A percentile compares a stretch with the other conserved stretches of the same genome.
These are phyloP conservation scores for Pichia sp. DNA, from an alignment of 1,139 yeast genomes.

Conservation along the genomic window DNA sequence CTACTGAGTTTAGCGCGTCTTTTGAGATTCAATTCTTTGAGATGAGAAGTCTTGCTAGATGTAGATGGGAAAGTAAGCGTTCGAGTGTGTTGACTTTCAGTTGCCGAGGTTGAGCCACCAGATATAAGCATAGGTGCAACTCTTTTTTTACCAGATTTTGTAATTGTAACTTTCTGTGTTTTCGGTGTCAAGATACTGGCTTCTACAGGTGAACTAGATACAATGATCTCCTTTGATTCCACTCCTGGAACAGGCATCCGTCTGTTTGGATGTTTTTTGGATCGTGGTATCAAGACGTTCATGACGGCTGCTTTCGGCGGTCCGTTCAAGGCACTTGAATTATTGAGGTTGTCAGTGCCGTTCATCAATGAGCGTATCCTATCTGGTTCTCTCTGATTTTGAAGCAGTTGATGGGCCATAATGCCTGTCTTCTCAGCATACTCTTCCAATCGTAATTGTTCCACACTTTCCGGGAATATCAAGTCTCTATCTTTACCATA, in stretches of 20 bases:
- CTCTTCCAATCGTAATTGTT: constrained; percentile 68
- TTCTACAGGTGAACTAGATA: constrained; percentile 16
- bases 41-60: too few species aligned
- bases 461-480: constrained; percentile 81
- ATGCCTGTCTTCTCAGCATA: constrained; percentile 30
- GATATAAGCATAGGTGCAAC: constrained; percentile 78
- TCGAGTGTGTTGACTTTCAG: constrained; percentile 3
- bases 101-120: constrained; percentile 24
- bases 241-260: constrained; percentile 40
- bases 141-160: constrained; percentile 78
- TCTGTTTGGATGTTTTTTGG: constrained; percentile 26
- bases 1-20: constrained; percentile 19
- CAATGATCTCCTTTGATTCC: constrained; percentile 57
- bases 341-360: constrained; percentile 37
- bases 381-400: constrained; percentile 10
- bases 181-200: constrained; percentile 17
- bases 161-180: constrained; percentile 47
- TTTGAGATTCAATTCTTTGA: constrained; percentile 1
- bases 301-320: constrained; percentile 9
- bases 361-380: constrained; percentile 37
- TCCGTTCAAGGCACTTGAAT: not conserved
- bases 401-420: constrained; percentile 2
- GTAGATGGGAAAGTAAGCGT: constrained; percentile 2
- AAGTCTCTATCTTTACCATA: constrained; percentile 87
- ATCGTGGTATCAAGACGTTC: constrained; percentile 23